These are phyloP conservation scores for Dunaliella primolecta DNA, from an alignment of 139 green algal genomes.

Conservation along the genomic window DNA sequence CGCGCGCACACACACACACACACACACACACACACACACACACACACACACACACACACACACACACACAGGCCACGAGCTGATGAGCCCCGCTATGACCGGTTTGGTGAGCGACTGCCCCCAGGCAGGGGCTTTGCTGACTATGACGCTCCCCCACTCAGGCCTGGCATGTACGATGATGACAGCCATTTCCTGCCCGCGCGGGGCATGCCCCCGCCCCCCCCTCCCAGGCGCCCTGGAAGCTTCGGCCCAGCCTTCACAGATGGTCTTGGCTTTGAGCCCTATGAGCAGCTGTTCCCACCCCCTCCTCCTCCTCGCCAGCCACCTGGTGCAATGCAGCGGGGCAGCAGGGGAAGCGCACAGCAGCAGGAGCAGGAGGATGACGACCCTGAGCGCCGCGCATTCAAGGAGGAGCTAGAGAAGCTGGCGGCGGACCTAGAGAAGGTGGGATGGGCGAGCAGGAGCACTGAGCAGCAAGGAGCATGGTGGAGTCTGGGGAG, in stretches of 20 bases:
- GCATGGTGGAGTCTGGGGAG: too few relatives aligned
- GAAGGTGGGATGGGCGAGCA: constrained; percentile 3
- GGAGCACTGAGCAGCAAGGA: background rate
- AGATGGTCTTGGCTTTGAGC: constrained; percentile 17
- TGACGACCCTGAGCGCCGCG: constrained; percentile 10
- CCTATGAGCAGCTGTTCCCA: constrained; percentile 34
- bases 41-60: background rate
- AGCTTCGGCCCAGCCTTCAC: too few relatives aligned
- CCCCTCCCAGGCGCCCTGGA: background rate
- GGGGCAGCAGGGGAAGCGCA: background rate
- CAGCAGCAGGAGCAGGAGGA: constrained; percentile 14
- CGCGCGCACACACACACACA: background rate
- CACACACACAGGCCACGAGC: background rate
- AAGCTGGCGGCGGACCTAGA: constrained; percentile 3
- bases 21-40: background rate
- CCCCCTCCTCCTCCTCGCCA: constrained; percentile 35
- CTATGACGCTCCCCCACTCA: constrained; percentile 17
- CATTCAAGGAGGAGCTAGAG: constrained; percentile 16
- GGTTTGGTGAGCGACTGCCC: constrained; percentile 9
- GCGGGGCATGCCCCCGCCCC: background rate
- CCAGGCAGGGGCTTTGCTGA: constrained; percentile 7
- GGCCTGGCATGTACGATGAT: background rate
- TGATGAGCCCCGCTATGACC: background rate
- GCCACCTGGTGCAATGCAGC: background rate
- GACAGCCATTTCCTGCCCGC: constrained; percentile 1